A percentile compares a stretch with the other conserved stretches of the same genome.
These are phyloP conservation scores for Graphilbum sp. DNA, from an alignment of 2,329 filamentous ascomycete species.

Conservation along the genomic window DNA sequence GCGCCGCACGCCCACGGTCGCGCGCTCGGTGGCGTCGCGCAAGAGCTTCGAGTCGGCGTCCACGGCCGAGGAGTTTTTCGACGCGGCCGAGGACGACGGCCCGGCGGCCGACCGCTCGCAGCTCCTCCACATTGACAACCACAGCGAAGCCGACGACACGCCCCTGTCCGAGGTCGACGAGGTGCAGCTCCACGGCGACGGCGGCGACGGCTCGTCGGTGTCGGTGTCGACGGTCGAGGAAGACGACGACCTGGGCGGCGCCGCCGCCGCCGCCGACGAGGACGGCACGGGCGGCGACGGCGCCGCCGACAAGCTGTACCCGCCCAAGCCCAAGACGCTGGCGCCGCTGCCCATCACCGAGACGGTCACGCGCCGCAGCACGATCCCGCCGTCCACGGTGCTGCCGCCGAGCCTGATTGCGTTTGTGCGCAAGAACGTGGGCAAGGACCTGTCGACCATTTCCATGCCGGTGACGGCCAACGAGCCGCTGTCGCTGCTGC, in stretches of 20 bases:
- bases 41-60: slow-evolving; percentile 66
- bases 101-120: slow-evolving; percentile 14
- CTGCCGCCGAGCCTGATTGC: slow-evolving; percentile 81
- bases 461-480: slow-evolving; percentile 97
- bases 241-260: slow-evolving; percentile 28
- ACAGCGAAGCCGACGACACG: slow-evolving; percentile 7
- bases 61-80: slow-evolving; percentile 82
- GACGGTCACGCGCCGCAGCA: slow-evolving; percentile 47
- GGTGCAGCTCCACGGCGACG: slow-evolving; percentile 40
- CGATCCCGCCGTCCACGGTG: slow-evolving; percentile 57
- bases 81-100: slow-evolving; percentile 54
- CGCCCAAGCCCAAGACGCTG: slow-evolving; percentile 58
- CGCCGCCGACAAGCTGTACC: slow-evolving; percentile 50
- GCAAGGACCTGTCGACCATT: slow-evolving; percentile 91
- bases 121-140: slow-evolving; percentile 11
- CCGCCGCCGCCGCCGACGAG: slow-evolving; percentile 17
- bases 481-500: slow-evolving; percentile 75
- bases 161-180: slow-evolving; percentile 37
- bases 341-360: slow-evolving; percentile 58
- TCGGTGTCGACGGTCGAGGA: slow-evolving; percentile 44
- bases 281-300: slow-evolving; percentile 40
- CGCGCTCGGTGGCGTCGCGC: slow-evolving; percentile 21
- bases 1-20: slow-evolving; percentile 42
- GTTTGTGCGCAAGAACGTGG: slow-evolving; percentile 92
- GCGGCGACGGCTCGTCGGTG: slow-evolving; percentile 41